Base-by-base conservation (phyloP, 2,329 filamentous ascomycete species). In the Cytospora piceicola region DNA sequence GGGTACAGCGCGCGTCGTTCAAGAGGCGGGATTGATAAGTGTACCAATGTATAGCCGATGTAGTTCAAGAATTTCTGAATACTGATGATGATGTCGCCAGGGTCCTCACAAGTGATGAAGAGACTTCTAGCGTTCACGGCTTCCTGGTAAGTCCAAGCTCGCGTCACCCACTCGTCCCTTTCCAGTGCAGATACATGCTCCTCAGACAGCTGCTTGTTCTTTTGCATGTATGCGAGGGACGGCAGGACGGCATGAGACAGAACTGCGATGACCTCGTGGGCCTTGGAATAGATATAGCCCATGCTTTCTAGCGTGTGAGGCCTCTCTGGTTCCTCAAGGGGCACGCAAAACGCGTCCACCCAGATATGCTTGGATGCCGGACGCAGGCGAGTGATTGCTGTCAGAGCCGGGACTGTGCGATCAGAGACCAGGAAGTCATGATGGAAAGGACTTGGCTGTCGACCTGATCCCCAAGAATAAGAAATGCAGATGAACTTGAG, bases 271-370 rank as follows among this genome's bases (percentile, higher is more conserved):
- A 63, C 60, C 30, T 63, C 60, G 30, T 36, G 22, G 0, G 60
- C 60, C 34, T 42, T 36, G 30, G 60, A 63, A 52, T 63, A 63
- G 34, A 63, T 63, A 39, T 56, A 63, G 34, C 60, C 60, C 60
- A 56, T 63, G 52, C 60, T 63, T 34, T 63, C n/a, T 20, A 63
- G 60, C 24, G 60, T 63, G n/a, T 49, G 46, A 14, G n/a, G 24
- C 9, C 46, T 49, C 46, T 49, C 46, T 14, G 46, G 46, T n/a
- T 24, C 46, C 46, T 42, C 39, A 7, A 49, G 30, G 6, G 60
- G 60, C 6, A 63, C 60, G 60, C 60, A 63, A n/a, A 63, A 63
- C 17, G 60, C 60, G 29, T 63, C 60, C 24, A 63, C 56, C 60
- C 60, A 63, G 60, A 63, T 57, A 46, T 57, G 54, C 24, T 49